These are phyloP conservation scores for Naganishia onofrii DNA, from an alignment of 768 basidiomycete species.

Conservation along the genomic window DNA sequence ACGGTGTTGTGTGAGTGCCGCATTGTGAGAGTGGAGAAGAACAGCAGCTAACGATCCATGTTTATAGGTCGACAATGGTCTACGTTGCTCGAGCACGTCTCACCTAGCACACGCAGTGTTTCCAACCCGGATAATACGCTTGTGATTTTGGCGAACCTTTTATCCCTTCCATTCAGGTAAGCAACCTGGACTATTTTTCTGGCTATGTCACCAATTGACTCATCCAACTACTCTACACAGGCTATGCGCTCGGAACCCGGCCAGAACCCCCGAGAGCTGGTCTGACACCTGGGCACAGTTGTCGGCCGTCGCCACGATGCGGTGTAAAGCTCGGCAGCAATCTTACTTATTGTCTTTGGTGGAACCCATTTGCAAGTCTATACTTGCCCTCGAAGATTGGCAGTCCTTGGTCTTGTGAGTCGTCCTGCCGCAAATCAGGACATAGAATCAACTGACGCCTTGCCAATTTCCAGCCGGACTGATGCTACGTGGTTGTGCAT, in stretches of 20 bases:
- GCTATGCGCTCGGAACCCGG: background rate
- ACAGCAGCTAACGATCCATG: background rate
- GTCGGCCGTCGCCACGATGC: background rate
- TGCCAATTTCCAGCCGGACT: background rate
- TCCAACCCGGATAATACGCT: constrained; percentile 43
- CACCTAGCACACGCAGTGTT: background rate
- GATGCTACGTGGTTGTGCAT: constrained; percentile 3
- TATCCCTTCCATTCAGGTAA: constrained; percentile 42
- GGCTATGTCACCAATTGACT: background rate
- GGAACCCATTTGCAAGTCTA: constrained; percentile 8
- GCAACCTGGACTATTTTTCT: background rate
- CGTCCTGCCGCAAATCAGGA: background rate
- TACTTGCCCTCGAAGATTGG: constrained; percentile 4
- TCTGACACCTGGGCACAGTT: background rate
- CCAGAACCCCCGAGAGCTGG: background rate
- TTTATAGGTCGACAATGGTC: background rate
- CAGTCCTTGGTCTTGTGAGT: constrained; percentile 12
- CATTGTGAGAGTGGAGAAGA: background rate
- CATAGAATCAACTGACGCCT: background rate
- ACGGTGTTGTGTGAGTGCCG: constrained; percentile 6
- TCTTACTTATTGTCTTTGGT: background rate
- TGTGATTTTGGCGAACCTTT: constrained; percentile 41
- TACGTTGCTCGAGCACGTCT: background rate
- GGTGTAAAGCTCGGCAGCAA: background rate
- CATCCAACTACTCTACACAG: background rate